These are phyloP conservation scores for Talaromyces rugulosus DNA, from an alignment of 2,329 filamentous ascomycete genomes.

Conservation along the genomic window DNA sequence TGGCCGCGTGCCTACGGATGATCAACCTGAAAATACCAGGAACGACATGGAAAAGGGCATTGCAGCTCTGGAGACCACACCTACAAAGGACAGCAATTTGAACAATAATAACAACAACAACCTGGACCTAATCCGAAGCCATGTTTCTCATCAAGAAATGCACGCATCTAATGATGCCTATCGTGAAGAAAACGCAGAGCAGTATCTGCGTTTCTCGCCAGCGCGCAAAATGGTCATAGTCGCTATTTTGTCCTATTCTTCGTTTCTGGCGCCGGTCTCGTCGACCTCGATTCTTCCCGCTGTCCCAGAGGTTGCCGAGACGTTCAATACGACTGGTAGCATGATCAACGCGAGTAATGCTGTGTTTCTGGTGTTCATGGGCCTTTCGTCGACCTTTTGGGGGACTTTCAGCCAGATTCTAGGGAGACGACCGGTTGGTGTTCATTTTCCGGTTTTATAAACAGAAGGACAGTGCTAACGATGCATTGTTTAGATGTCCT, in stretches of 20 bases:
- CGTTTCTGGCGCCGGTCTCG: conserved; percentile 70
- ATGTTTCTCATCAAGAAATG: conserved; percentile 30
- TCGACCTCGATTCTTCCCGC: conserved; percentile 71
- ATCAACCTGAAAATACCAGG: neutral
- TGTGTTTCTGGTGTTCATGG: conserved; percentile 72
- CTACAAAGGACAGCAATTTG: conserved; percentile 1
- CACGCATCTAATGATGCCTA: conserved; percentile 26
- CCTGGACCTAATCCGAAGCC: conserved; percentile 29
- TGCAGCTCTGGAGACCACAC: conserved; percentile 1
- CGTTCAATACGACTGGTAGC: conserved; percentile 61
- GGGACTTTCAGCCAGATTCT: conserved; percentile 66
- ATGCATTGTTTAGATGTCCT: conserved; percentile 45
- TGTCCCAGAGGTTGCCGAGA: conserved; percentile 66
- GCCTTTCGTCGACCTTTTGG: conserved; percentile 64
- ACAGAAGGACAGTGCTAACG: conserved; percentile 1
- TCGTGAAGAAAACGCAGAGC: conserved; percentile 44
- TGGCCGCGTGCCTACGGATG: neutral
- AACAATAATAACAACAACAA: conserved; percentile 13
- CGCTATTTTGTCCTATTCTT: conserved; percentile 65
- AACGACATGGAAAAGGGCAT: conserved; percentile 7
- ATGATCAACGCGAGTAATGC: conserved; percentile 73
- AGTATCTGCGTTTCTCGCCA: conserved; percentile 61
- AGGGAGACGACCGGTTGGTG: conserved; percentile 54
- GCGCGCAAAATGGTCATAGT: conserved; percentile 65
- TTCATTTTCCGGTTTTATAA: neutral